phyloP scores from a whole-genome alignment of 495 filamentous ascomycete genomes.

The Amniculicola lignicola region DNA sequence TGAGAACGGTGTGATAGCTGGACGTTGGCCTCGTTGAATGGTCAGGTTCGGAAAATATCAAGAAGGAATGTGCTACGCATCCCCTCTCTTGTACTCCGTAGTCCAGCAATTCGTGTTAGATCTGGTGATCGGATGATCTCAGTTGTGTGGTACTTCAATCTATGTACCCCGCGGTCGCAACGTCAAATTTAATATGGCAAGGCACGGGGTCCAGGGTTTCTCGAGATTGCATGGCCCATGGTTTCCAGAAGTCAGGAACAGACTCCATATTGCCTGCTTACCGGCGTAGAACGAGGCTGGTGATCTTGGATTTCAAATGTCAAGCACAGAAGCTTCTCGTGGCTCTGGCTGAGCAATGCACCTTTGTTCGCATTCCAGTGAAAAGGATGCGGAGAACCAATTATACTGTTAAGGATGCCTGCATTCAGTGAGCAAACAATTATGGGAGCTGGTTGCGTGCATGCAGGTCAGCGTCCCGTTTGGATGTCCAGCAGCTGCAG shows the following conservation, averaged over 20 bases:
- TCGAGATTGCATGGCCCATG: constrained; percentile 14
- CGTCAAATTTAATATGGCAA: constrained; percentile 17
- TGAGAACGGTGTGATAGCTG: too few species aligned
- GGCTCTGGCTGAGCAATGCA: too few species aligned
- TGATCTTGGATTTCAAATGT: neutral
- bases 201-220: constrained; percentile 20
- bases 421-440: neutral
- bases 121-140: constrained; percentile 20
- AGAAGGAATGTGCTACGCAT: neutral
- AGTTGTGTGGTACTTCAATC: constrained; percentile 21
- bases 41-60: neutral
- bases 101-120: neutral
- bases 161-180: constrained; percentile 30
- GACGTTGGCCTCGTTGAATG: too few species aligned
- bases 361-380: too few species aligned
- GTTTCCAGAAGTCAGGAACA: constrained; percentile 27
- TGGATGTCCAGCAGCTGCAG: constrained; percentile 5
- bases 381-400: too few species aligned
- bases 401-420: neutral
- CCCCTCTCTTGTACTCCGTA: neutral
- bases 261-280: constrained; percentile 1
- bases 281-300: neutral
- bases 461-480: constrained; percentile 9
- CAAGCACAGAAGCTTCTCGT: too few species aligned
- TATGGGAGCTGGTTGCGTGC: neutral